A percentile compares a stretch with the other conserved stretches of the same genome.
phyloP scores from a whole-genome alignment of 2,329 filamentous ascomycete genomes.

The Trematosphaeria pertusa region DNA sequence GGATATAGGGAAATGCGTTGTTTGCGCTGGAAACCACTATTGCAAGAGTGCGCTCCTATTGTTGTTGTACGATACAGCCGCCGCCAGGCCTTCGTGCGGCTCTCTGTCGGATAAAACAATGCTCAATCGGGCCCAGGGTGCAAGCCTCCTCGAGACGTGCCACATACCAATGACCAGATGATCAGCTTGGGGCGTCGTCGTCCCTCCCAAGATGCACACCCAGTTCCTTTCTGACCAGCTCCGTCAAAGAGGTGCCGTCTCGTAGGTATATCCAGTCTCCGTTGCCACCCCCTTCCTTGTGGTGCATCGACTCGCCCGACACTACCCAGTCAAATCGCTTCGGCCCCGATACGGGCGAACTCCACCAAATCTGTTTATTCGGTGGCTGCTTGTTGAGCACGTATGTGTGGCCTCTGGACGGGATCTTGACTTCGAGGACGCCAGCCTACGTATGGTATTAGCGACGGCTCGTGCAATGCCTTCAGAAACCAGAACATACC shows the following conservation, averaged over 20 bases:
- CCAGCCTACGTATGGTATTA: constrained; percentile 69
- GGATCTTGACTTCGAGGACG: constrained; percentile 78
- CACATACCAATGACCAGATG: no score
- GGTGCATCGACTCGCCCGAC: constrained; percentile 71
- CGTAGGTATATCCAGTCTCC: constrained; percentile 89
- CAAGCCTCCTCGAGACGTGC: no score
- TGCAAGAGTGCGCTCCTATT: no score
- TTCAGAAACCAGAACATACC: constrained; percentile 61
- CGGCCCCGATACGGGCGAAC: constrained; percentile 86
- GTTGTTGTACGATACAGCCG: constrained; percentile 4
- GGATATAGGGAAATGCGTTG: no score
- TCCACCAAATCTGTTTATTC: constrained; percentile 97
- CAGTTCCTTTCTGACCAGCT: constrained; percentile 78
- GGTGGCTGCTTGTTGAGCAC: constrained; percentile 98
- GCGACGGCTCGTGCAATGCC: not conserved
- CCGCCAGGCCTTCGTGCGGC: no score
- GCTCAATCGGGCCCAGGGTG: no score
- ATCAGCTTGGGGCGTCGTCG: constrained; percentile 39
- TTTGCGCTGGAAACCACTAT: no score
- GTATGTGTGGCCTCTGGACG: constrained; percentile 74
- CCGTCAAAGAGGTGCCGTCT: constrained; percentile 77
- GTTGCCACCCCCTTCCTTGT: constrained; percentile 77
- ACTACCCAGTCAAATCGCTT: constrained; percentile 94
- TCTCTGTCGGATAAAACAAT: no score
- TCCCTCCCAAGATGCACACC: constrained; percentile 61